Conservation (phyloP, 2,329 filamentous ascomycete species). For the Trichocomaceae sp. region DNA sequence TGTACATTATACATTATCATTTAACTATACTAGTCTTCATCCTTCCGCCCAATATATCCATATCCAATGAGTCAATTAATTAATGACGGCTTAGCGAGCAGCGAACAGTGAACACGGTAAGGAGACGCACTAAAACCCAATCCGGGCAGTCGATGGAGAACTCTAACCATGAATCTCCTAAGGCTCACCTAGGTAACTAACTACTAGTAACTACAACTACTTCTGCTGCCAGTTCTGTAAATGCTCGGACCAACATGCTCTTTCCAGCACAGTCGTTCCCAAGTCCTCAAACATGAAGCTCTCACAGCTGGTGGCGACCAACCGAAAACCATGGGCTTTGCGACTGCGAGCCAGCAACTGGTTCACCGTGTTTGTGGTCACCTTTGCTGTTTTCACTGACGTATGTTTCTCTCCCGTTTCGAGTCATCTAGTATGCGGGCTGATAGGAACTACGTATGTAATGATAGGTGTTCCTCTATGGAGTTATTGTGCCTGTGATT, state of each 20-base stretch:
- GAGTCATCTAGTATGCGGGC: background rate
- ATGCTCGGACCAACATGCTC: background rate
- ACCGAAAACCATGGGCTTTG: constrained; percentile 2
- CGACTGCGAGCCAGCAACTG: constrained; percentile 12
- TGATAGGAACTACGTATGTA: background rate
- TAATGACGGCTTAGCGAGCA: too few species aligned
- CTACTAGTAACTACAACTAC: too few species aligned
- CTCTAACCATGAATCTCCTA: too few species aligned
- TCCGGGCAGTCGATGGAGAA: background rate
- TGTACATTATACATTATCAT: too few species aligned
- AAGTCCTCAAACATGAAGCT: background rate
- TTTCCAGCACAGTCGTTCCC: background rate
- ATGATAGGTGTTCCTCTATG: constrained; percentile 19
- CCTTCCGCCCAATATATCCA: too few species aligned
- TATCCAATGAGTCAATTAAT: too few species aligned
- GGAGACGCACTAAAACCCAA: background rate
- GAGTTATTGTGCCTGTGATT: constrained; percentile 18
- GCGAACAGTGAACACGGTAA: too few species aligned
- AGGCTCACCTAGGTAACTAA: too few species aligned
- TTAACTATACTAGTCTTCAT: too few species aligned
- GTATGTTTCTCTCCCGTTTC: background rate
- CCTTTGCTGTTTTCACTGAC: constrained; percentile 13
- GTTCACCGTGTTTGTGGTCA: constrained; percentile 12
- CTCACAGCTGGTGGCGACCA: background rate
- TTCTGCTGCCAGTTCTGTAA: too few species aligned